These are phyloP conservation scores for Podila epicladia DNA, from an alignment of 192 early-diverging fungal species.

Conservation along the genomic window DNA sequence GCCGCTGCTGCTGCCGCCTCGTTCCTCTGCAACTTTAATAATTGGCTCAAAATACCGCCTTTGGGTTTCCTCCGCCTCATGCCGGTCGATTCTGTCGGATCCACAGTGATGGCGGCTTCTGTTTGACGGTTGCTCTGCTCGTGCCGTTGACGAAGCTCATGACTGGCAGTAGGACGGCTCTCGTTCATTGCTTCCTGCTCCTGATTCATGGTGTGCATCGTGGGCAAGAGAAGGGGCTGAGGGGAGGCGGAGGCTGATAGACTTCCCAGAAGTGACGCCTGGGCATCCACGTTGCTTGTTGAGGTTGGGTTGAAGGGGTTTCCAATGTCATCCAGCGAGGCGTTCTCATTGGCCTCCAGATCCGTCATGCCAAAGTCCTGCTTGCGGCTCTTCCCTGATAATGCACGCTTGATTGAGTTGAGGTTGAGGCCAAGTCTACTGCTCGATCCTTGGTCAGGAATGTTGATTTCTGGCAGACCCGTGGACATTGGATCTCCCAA, in stretches of 20 bases:
- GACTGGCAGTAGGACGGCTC: neutral
- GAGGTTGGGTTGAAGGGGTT: conserved; percentile 7
- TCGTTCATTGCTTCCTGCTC: conserved; percentile 20
- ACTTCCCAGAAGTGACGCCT: conserved; percentile 17
- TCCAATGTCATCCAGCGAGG: conserved; percentile 14
- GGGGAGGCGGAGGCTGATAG: conserved; percentile 8
- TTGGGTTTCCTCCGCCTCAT: conserved; percentile 40
- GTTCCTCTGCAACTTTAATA: conserved; percentile 28
- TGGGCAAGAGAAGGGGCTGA: conserved; percentile 31
- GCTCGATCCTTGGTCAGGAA: neutral
- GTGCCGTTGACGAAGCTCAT: conserved; percentile 8
- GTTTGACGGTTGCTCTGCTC: conserved; percentile 7
- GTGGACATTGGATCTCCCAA: conserved; percentile 7
- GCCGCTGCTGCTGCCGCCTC: conserved; percentile 32
- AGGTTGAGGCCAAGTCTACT: conserved; percentile 31
- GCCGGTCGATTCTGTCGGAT: neutral
- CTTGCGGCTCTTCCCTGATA: conserved; percentile 16
- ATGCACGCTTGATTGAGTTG: conserved; percentile 33
- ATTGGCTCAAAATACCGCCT: conserved; percentile 40
- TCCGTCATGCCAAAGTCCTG: conserved; percentile 22
- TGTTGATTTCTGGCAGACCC: neutral
- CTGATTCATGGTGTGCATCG: conserved; percentile 1
- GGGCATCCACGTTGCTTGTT: conserved; percentile 14
- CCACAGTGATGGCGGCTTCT: neutral
- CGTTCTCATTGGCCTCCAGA: conserved; percentile 21